Evolutionary conservation across 164 flowering plant species (phyloP), one percentile per base, ranked within the genome.

Genomic region (Pachysandra terminalis): DNA sequence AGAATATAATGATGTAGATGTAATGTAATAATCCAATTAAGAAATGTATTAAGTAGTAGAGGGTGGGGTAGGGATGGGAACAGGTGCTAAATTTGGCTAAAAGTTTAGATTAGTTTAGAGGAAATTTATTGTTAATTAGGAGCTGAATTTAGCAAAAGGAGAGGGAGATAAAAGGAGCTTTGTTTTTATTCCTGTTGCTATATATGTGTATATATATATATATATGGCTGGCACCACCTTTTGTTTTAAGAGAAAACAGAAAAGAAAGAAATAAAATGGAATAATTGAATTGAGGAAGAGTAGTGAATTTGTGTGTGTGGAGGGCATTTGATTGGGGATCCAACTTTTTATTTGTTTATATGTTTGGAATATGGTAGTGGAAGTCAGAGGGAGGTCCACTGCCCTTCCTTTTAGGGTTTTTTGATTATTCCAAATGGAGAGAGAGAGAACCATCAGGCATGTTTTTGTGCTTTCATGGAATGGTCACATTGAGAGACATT

Each of bases 11-110:
- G 3, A 32, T 32, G 57, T 62, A 61, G 37, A 32, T 32, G 37
- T 32, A 32, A 3, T 32, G 57, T 62, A 61, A 68, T 67, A 79
- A 77, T 77, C 75, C 60, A 74, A 73, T n/a, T n/a, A n/a, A 32
- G 5, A 3, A 32, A 32, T 32, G 77, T 70, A 64, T 60, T 59
- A 67, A 58, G 57, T 63, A 63, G 68, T 74, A 63, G 56, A 56
- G 74, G n/a, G 69, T 62, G 76, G 75, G 61, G n/a, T n/a, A 68
- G 78, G 79, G 70, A 66, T 77, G 68, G 85, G 87, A 83, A 85
- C 89, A 85, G 41, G 71, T 85, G 87, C 84, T 85, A 83, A 85
- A 79, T 80, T 81, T 61, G 75, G 89, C 81, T 59, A 70, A 69
- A 68, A n/a, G n/a, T n/a, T 23, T 35, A 53, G 70, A 56, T 62